Percentiles rank a stretch among this genome's conserved stretches.
Evolutionary conservation across 2,329 filamentous ascomycete genomes (phyloP).

Genomic region (Aspergillus sp.): DNA sequence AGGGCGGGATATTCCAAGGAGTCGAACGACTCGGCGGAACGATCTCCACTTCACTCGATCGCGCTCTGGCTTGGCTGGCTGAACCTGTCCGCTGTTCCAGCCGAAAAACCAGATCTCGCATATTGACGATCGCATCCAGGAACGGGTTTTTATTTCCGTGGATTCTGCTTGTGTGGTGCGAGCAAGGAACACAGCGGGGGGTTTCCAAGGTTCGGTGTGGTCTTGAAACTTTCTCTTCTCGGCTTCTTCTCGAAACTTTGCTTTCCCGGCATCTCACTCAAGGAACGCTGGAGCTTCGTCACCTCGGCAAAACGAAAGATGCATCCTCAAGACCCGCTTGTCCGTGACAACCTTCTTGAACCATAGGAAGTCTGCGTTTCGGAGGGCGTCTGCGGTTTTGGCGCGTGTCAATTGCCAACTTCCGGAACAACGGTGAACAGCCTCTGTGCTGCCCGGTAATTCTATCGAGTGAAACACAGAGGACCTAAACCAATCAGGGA

Average conservation of each 20-base stretch:
- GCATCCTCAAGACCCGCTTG: not conserved
- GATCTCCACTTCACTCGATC: conserved; percentile 12
- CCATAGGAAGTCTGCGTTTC: not conserved
- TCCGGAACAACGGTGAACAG: not conserved
- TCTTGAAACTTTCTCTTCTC: not conserved
- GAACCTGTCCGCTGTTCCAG: not conserved
- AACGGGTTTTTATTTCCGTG: conserved; percentile 4
- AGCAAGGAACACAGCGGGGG: conserved; percentile 1
- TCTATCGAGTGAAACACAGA: not conserved
- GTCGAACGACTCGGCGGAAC: not conserved
- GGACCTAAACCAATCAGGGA: not conserved
- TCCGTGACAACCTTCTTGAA: not conserved
- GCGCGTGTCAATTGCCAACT: not conserved
- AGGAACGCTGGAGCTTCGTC: not conserved
- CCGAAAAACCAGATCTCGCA: conserved; percentile 1
- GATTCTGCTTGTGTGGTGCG: not conserved
- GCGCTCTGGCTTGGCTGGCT: conserved; percentile 8
- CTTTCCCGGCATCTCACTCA: too few relatives aligned
- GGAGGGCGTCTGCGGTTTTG: not conserved
- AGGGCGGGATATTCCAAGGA: conserved; percentile 8
- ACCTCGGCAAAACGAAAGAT: not conserved
- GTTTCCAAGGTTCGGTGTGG: not conserved
- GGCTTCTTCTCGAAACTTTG: not conserved
- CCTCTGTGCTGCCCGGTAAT: not conserved
- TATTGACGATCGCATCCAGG: conserved; percentile 5